Percentiles rank a stretch among this genome's conserved stretches.
Conservation (phyloP, 2,329 filamentous ascomycete species). For the Fragosphaeria purpurea region DNA sequence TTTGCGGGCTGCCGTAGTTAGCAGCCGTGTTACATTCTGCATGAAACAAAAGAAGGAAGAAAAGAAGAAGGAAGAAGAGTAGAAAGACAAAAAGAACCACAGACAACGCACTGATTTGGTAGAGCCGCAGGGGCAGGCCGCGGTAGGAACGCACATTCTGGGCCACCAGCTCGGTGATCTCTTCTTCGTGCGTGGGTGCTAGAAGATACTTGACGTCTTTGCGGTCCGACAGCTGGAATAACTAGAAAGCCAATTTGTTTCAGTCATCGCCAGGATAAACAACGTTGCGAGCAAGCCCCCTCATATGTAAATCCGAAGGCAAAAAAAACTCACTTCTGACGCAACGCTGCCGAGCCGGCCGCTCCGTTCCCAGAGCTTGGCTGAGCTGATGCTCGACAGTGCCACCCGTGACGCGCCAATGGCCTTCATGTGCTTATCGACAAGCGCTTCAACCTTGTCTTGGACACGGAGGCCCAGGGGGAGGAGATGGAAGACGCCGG, state of each 20-base stretch:
- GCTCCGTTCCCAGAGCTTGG: conserved; percentile 72
- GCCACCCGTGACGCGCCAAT: conserved; percentile 76
- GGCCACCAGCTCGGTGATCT: conserved; percentile 76
- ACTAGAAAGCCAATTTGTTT: conserved; percentile 30
- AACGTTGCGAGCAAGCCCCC: conserved; percentile 13
- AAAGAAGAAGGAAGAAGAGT: neutral
- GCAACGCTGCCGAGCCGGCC: conserved; percentile 65
- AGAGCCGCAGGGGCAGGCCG: conserved; percentile 73
- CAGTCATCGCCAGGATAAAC: too few species aligned
- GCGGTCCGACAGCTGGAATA: conserved; percentile 73
- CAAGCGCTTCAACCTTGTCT: conserved; percentile 72
- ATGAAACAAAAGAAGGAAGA: too few species aligned
- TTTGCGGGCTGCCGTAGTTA: conserved; percentile 55
- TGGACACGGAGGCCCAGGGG: conserved; percentile 81
- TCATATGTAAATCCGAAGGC: neutral
- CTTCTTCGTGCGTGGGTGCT: conserved; percentile 91
- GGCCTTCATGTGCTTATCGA: conserved; percentile 80
- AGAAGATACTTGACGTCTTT: conserved; percentile 66
- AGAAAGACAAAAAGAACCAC: neutral
- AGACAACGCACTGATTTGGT: conserved; percentile 66
- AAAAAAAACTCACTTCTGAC: conserved; percentile 51
- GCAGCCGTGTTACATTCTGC: too few species aligned
- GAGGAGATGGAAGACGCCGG: conserved; percentile 86
- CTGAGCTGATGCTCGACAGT: conserved; percentile 75
- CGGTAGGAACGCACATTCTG: conserved; percentile 71